Evolutionary conservation across 495 filamentous ascomycete genomes (phyloP).

Genomic region (Daldinia bambusicola): DNA sequence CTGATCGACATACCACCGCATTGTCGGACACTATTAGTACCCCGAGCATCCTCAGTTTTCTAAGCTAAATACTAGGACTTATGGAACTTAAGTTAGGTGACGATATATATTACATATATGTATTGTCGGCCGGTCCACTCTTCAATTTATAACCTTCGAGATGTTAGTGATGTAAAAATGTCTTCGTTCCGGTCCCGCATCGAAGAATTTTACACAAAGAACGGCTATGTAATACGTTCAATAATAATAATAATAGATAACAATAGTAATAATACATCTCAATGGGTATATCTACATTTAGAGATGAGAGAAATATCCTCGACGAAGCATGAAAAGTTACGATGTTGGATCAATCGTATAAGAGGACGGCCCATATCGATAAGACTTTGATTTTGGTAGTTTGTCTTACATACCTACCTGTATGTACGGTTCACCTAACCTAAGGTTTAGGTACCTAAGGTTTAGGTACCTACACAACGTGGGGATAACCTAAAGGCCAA

Average conservation of each 20-base stretch:
- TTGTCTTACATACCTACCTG: too few relatives aligned
- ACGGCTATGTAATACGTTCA: neutral
- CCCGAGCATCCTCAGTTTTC: constrained; percentile 15
- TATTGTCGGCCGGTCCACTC: constrained; percentile 13
- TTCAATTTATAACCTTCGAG: constrained; percentile 1
- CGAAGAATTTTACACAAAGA: neutral
- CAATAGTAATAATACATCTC: neutral
- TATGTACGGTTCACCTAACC: too few relatives aligned
- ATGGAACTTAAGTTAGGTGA: constrained; percentile 14
- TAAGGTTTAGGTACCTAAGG: neutral
- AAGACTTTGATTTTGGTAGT: neutral
- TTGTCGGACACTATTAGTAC: constrained; percentile 16
- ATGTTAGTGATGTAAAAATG: neutral
- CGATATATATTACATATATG: constrained; percentile 30
- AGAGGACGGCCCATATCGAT: neutral
- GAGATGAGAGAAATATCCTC: neutral
- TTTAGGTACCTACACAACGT: neutral
- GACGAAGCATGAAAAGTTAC: neutral
- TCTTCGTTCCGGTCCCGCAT: neutral
- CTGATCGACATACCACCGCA: constrained; percentile 37
- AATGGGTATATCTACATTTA: neutral
- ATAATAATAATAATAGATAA: neutral
- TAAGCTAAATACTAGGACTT: constrained; percentile 3
- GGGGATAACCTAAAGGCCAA: too few relatives aligned
- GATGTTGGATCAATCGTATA: neutral